Conservation (phyloP, 1,284 basidiomycete genomes). For the Irpex rosettiformis region DNA sequence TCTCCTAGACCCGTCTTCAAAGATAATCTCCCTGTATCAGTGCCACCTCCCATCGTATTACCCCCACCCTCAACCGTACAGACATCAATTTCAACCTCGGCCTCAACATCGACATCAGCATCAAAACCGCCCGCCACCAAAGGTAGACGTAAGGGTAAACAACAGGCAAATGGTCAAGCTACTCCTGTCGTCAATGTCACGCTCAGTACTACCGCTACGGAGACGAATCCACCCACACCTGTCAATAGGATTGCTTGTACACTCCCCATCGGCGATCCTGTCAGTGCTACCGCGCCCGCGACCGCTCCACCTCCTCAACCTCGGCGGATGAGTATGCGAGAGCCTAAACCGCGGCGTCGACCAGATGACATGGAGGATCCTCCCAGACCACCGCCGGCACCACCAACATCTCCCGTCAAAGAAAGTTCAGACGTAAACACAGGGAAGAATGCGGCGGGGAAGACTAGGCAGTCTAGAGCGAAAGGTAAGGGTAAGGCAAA, state of each 20-base stretch:
- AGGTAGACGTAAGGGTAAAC: neutral
- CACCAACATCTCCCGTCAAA: neutral
- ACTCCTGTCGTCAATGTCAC: neutral
- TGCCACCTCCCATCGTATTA: neutral
- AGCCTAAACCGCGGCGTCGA: constrained; percentile 13
- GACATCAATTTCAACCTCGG: neutral
- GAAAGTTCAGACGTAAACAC: neutral
- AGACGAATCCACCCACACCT: neutral
- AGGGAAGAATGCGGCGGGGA: neutral
- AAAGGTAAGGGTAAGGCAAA: constrained; percentile 1
- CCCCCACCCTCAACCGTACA: neutral
- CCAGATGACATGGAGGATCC: constrained; percentile 4
- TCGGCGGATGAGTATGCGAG: constrained; percentile 8
- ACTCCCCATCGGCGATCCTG: neutral
- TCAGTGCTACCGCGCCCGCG: neutral
- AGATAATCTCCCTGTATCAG: neutral
- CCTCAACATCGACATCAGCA: neutral
- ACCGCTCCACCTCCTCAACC: neutral
- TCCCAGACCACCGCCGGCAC: neutral
- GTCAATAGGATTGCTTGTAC: neutral
- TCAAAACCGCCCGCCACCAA: neutral
- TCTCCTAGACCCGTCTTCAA: neutral
- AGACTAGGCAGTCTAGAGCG: neutral
- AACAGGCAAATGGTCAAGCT: neutral
- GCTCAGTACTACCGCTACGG: neutral